Base-by-base conservation (phyloP, 805 yeast species). In the Saturnispora kantuleensis region DNA sequence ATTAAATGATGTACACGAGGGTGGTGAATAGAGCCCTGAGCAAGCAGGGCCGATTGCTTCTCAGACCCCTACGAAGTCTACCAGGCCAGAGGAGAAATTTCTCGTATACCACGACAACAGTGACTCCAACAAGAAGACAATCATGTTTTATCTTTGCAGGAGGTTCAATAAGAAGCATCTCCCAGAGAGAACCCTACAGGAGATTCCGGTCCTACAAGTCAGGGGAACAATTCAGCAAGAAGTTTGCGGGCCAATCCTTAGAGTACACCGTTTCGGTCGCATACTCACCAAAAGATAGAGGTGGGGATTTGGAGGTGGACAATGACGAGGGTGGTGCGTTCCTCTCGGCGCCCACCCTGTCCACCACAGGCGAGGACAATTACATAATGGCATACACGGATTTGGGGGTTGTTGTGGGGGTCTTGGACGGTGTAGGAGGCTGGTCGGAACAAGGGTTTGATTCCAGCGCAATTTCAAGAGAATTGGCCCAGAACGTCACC, bases 361-460 rank as follows among this genome's bases (percentile, higher is more conserved):
- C 88, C 5, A 78, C 84, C 5, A 72, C 86, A 2, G 94, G 94
- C 4, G 94, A 84, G 56, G 94, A 84, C 56, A 84, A 81, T 56
- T 78, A 70, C 53, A 77, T 84, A 47, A 67, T 79, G 26, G 69
- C 76, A 8, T 62, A 62, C 17, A 64, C 64, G 28, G 64, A 65
- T 41, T 69, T 71, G 3, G 63, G 62, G 28, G 50, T 81, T 0
- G 75, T 82, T 4, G 70, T 79, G n/a, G 94, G 90, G 17, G 93
- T 84, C 3, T 83, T 96, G 5, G 98, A 90, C 64, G 98, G 98
- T 11, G 97, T 93, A 4, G 97, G 97, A 12, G 97, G 97, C 3
- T 90, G 97, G 97, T 76, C 84, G 1, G 93, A 85, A 49, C 81
- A 84, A 39, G 97, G 97, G 0, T 83, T 78, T 55, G 96, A 90